Conservation (phyloP, 2,329 filamentous ascomycete genomes). For the Ascochyta lentis region DNA sequence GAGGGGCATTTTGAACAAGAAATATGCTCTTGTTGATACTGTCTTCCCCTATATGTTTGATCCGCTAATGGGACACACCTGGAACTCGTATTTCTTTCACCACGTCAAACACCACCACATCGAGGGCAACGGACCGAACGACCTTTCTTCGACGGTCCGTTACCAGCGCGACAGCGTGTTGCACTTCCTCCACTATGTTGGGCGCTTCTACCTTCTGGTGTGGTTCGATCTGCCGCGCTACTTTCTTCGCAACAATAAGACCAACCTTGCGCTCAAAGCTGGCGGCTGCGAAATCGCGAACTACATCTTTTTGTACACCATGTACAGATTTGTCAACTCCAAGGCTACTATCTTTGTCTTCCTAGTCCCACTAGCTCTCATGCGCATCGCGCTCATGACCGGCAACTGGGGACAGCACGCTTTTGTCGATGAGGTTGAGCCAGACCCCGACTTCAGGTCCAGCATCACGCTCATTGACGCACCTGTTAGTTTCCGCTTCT, state of each 20-base stretch:
- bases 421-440: conserved; percentile 76
- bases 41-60: conserved; percentile 76
- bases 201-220: conserved; percentile 74
- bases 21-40: conserved; percentile 64
- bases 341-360: conserved; percentile 69
- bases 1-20: conserved; percentile 68
- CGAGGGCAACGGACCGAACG: conserved; percentile 78
- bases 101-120: conserved; percentile 88
- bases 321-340: conserved; percentile 57
- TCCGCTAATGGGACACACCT: conserved; percentile 81
- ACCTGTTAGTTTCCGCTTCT: conserved; percentile 62
- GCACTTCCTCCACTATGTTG: conserved; percentile 75
- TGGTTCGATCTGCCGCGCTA: conserved; percentile 80
- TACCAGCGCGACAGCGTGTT: conserved; percentile 74
- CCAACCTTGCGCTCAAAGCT: conserved; percentile 60
- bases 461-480: conserved; percentile 83
- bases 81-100: conserved; percentile 86
- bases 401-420: conserved; percentile 88
- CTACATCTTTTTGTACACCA: conserved; percentile 55
- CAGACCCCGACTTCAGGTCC: conserved; percentile 78
- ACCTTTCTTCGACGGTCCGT: conserved; percentile 76
- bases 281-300: conserved; percentile 67
- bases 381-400: conserved; percentile 77
- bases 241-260: conserved; percentile 70
- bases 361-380: conserved; percentile 68